Conservation (phyloP, 2,329 filamentous ascomycete genomes). For the Fusarium phyllophilum region DNA sequence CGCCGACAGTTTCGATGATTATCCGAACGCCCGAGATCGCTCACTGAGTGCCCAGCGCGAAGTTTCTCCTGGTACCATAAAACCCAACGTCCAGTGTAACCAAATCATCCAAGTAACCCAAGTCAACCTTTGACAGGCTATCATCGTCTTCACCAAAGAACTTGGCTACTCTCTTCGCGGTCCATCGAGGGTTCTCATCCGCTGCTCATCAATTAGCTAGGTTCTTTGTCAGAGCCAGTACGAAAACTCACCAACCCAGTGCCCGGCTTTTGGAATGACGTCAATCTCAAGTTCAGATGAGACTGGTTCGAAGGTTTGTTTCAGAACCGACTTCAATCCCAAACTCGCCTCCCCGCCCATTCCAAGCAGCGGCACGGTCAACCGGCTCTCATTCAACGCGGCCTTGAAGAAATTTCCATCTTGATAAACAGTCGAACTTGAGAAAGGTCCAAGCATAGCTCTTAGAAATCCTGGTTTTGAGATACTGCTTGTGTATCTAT, state of each 20-base stretch:
- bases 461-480: conserved; percentile 56
- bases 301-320: conserved; percentile 10
- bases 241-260: conserved; percentile 41
- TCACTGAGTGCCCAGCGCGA: not conserved
- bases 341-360: conserved; percentile 45
- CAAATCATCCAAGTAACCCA: conserved; percentile 30
- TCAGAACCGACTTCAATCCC: conserved; percentile 12
- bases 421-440: conserved; percentile 43
- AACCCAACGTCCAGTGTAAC: conserved; percentile 36
- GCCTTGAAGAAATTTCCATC: conserved; percentile 52
- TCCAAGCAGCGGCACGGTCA: conserved; percentile 35
- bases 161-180: conserved; percentile 21
- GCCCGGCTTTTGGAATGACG: conserved; percentile 41
- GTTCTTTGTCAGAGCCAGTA: rapidly evolving
- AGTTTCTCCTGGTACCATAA: conserved; percentile 6
- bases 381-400: conserved; percentile 27
- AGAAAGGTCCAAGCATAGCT: conserved; percentile 53
- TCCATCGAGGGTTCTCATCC: conserved; percentile 43
- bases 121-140: not conserved
- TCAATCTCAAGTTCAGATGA: conserved; percentile 30
- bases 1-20: rapidly evolving
- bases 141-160: conserved; percentile 31
- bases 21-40: rapidly evolving
- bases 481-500: conserved; percentile 53
- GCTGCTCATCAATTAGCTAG: conserved; percentile 15